Conservation (phyloP, 1,284 basidiomycete genomes). For the Mycena sp. region DNA sequence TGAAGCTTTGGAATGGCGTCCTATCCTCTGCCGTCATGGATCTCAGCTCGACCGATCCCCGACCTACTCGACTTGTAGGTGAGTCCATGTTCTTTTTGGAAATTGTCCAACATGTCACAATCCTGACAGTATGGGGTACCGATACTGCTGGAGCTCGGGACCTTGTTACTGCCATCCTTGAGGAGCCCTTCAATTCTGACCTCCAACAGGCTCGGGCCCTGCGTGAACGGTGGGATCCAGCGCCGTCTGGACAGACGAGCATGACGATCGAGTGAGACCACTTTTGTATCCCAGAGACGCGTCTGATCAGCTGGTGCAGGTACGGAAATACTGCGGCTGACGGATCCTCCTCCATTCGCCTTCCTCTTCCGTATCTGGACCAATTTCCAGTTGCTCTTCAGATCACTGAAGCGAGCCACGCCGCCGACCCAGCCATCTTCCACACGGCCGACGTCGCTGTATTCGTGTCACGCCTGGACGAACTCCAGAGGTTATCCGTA, state of each 20-base stretch:
- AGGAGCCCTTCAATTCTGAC: slow-evolving; percentile 70
- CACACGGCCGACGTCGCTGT: slow-evolving; percentile 24
- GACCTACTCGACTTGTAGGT: slow-evolving; percentile 58
- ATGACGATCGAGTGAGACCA: slow-evolving; percentile 53
- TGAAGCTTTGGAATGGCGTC: slow-evolving; percentile 12
- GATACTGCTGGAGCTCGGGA: slow-evolving; percentile 62
- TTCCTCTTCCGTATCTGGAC: slow-evolving; percentile 20
- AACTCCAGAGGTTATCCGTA: slow-evolving; percentile 15
- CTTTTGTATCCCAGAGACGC: neutral
- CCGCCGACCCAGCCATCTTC: slow-evolving; percentile 13
- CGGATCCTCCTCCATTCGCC: slow-evolving; percentile 7
- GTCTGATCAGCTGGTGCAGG: slow-evolving; percentile 5
- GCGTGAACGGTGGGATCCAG: slow-evolving; percentile 54
- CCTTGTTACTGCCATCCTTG: slow-evolving; percentile 73
- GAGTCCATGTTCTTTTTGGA: slow-evolving; percentile 31
- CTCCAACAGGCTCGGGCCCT: slow-evolving; percentile 49
- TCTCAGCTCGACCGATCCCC: neutral
- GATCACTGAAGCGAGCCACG: slow-evolving; percentile 8
- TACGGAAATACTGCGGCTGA: slow-evolving; percentile 3
- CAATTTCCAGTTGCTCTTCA: slow-evolving; percentile 20
- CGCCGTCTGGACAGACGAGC: slow-evolving; percentile 34
- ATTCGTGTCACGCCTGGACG: slow-evolving; percentile 16
- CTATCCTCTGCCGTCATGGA: slow-evolving; percentile 7
- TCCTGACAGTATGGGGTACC: slow-evolving; percentile 59
- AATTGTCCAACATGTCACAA: slow-evolving; percentile 13